Conservation (phyloP, 1,284 basidiomycete species). For the Austroboletus novae-zelandiae region DNA sequence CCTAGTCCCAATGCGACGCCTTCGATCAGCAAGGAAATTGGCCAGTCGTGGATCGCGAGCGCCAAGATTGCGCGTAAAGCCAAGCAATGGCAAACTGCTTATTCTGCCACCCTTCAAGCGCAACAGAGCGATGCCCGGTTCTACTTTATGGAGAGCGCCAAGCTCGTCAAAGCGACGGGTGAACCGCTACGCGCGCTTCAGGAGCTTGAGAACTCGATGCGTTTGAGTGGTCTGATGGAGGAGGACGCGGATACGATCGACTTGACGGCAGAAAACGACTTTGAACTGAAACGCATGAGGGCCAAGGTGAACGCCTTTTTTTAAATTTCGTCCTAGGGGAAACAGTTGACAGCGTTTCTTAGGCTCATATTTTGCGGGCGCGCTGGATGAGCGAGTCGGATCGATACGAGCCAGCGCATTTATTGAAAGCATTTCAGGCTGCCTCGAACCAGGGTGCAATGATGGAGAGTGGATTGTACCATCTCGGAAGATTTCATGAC, state of each 20-base stretch:
- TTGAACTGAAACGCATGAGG: constrained; percentile 51
- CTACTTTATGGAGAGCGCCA: constrained; percentile 91
- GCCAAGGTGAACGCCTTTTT: constrained; percentile 60
- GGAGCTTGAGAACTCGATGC: constrained; percentile 83
- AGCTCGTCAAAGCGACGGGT: constrained; percentile 78
- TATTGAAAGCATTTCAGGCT: constrained; percentile 22
- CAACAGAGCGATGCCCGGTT: constrained; percentile 74
- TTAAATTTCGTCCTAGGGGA: background rate
- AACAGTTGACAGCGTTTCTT: constrained; percentile 5
- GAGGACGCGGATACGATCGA: constrained; percentile 48
- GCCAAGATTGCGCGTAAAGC: constrained; percentile 96
- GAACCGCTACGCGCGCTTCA: constrained; percentile 87
- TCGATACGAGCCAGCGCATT: constrained; percentile 66
- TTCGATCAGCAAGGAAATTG: constrained; percentile 60
- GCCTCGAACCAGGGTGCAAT: constrained; percentile 39
- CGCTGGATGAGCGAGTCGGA: constrained; percentile 94
- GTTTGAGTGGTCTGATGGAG: constrained; percentile 41
- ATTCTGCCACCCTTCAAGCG: constrained; percentile 93
- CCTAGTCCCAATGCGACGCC: constrained; percentile 31
- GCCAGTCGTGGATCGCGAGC: constrained; percentile 87
- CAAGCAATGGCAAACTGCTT: constrained; percentile 95
- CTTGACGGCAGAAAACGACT: constrained; percentile 50
- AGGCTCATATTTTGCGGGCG: constrained; percentile 88
- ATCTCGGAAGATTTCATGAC: constrained; percentile 88
- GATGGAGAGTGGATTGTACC: constrained; percentile 85